Evolutionary conservation across 176 grass and related monocot genomes (phyloP).

Genomic region (Avena atlantica): DNA sequence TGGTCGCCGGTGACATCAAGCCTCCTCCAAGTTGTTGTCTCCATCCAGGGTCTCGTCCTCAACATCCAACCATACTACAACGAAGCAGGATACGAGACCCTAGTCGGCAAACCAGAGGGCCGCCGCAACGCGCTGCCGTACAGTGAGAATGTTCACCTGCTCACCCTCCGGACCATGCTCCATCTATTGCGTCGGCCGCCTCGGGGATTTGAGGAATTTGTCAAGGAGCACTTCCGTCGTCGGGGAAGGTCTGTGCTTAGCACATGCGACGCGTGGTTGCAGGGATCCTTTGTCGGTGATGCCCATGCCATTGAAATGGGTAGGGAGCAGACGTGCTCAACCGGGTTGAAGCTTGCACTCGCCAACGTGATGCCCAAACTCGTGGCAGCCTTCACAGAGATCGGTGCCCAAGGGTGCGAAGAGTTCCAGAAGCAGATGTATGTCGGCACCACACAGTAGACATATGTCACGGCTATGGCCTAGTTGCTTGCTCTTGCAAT

Average conservation of each 20-base stretch:
- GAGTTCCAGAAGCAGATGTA: background rate
- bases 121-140: background rate
- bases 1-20: background rate
- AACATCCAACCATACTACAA: conserved; percentile 2
- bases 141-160: background rate
- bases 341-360: background rate
- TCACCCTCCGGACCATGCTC: background rate
- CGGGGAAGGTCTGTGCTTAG: background rate
- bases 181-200: background rate
- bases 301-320: background rate
- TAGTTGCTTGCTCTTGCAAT: background rate
- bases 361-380: background rate
- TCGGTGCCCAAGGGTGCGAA: background rate
- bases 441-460: too few species aligned
- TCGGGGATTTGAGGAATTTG: background rate
- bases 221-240: background rate
- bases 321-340: background rate
- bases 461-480: too few species aligned
- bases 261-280: background rate
- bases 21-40: background rate
- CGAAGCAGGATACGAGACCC: background rate
- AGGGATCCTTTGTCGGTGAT: background rate
- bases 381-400: background rate
- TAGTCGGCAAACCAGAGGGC: background rate
- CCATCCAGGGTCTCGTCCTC: background rate